Evolutionary conservation across 257 asterid species (phyloP).

Genomic region (Solanum ossicruentum): DNA sequence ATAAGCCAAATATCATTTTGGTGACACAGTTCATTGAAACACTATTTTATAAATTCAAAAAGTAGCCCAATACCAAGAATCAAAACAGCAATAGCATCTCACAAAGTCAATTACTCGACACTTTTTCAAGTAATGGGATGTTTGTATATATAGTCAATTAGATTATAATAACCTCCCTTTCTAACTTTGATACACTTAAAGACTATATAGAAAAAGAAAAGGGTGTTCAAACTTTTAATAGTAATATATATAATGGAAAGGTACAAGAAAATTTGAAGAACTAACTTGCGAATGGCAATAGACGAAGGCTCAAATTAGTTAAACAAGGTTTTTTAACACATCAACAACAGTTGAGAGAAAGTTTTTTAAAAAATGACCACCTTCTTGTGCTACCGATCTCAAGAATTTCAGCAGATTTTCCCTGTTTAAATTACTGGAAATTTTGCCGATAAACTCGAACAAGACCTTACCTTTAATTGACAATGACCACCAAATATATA

Average conservation of each 20-base stretch:
- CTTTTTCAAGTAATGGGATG: constrained; percentile 1
- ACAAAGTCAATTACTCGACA: constrained; percentile 2
- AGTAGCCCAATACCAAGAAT: neutral
- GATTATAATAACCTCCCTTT: constrained; percentile 24
- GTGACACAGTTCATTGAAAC: neutral
- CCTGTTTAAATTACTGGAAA: neutral
- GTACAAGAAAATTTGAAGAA: neutral
- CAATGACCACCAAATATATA: no score
- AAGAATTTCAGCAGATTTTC: neutral
- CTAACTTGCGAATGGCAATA: constrained; percentile 1
- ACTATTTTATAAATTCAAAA: neutral
- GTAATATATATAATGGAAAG: neutral
- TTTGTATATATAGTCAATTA: constrained; percentile 30
- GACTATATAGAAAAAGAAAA: constrained; percentile 26
- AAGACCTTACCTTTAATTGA: no score
- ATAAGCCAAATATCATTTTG: constrained; percentile 3
- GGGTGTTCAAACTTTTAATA: constrained; percentile 1
- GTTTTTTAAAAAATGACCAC: constrained; percentile 1
- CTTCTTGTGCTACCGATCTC: constrained; percentile 1
- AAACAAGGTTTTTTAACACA: neutral
- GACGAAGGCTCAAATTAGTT: constrained; percentile 4
- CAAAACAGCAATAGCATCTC: neutral
- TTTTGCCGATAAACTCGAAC: no score
- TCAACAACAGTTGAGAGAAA: constrained; percentile 8
- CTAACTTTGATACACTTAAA: constrained; percentile 32